Percentiles rank a stretch among this genome's conserved stretches.
Evolutionary conservation across 1,139 yeast species (phyloP).

Genomic region (Yamadazyma membranifaciens): DNA sequence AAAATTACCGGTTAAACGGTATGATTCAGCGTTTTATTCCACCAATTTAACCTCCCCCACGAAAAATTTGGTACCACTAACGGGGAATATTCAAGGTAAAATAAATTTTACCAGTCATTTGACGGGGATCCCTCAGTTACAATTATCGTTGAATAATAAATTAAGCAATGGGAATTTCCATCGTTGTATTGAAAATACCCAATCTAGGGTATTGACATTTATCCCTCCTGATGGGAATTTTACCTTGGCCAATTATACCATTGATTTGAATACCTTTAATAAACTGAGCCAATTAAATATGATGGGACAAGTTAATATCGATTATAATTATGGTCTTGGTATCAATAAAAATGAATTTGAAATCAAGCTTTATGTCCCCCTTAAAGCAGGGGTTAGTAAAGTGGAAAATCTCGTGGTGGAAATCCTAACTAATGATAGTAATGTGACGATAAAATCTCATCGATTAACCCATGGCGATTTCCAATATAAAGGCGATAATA

Average conservation of each 20-base stretch:
- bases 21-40: slow-evolving; percentile 42
- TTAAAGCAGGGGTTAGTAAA: slow-evolving; percentile 47
- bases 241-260: slow-evolving; percentile 60
- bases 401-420: slow-evolving; percentile 59
- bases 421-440: slow-evolving; percentile 22
- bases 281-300: slow-evolving; percentile 20
- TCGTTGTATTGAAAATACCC: slow-evolving; percentile 49
- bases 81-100: slow-evolving; percentile 65
- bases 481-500: slow-evolving; percentile 49
- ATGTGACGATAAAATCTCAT: slow-evolving; percentile 42
- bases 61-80: slow-evolving; percentile 36
- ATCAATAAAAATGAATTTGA: slow-evolving; percentile 70
- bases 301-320: slow-evolving; percentile 60
- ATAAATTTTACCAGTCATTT: slow-evolving; percentile 65
- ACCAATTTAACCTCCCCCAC: slow-evolving; percentile 10
- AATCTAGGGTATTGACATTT: slow-evolving; percentile 60
- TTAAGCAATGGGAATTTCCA: slow-evolving; percentile 57
- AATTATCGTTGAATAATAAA: slow-evolving; percentile 48
- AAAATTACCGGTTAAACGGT: slow-evolving; percentile 16
- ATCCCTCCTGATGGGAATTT: slow-evolving; percentile 89
- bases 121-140: slow-evolving; percentile 73
- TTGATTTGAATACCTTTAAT: slow-evolving; percentile 41
- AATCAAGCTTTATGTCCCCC: slow-evolving; percentile 55
- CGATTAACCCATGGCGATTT: slow-evolving; percentile 76
- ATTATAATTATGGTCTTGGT: slow-evolving; percentile 64